Base-by-base conservation (phyloP, 2,329 filamentous ascomycete genomes). In the Fusarium mangiferae region DNA sequence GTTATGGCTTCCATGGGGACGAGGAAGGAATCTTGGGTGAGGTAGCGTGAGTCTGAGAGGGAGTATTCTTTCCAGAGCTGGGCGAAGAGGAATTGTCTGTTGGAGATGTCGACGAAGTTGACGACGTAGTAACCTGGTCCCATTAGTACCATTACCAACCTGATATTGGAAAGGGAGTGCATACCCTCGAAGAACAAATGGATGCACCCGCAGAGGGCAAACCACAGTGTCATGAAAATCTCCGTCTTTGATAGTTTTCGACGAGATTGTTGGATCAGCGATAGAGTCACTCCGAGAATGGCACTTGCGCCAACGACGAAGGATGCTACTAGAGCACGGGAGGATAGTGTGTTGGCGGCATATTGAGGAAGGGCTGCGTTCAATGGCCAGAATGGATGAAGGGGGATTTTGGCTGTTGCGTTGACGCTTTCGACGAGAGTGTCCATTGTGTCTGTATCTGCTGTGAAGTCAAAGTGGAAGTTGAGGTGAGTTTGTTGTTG, bases 381-480 rank as follows among this genome's bases (percentile, higher is more conserved):
- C 28, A 91, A 79, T 10, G 93, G 93, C 78, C 92, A 94, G 83
- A 93, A 95, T 2, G 92, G 92, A 80, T 95, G 92, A 24, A 56
- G 42, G 11, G 77, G 73, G 0, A 46, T 30, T n/a, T 59, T 63
- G 6, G 30, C 57, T 6, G 74, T 74, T 28, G 63, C 45, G 48
- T 55, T 58, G 64, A 60, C 46, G 42, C 44, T 26, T 28, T 64
- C 54, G 10, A 55, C 6, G 6, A 67, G 28, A 58, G n/a, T 61
- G 52, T 75, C 68, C 76, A 77, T 78, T 15, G n/a, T 56, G 38
- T 46, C 7, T 30, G 28, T 42, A 1, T 17, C 4, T 68, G 15
- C 4, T 38, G 42, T 28, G 55, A 68, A 41, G 38, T 38, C 28
- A 15, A 20, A 42, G 13, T 12, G 15, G 59, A 55, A 38, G 35